Evolutionary conservation across 257 asterid species (phyloP).

Genomic region (Salvia rosmarinus): DNA sequence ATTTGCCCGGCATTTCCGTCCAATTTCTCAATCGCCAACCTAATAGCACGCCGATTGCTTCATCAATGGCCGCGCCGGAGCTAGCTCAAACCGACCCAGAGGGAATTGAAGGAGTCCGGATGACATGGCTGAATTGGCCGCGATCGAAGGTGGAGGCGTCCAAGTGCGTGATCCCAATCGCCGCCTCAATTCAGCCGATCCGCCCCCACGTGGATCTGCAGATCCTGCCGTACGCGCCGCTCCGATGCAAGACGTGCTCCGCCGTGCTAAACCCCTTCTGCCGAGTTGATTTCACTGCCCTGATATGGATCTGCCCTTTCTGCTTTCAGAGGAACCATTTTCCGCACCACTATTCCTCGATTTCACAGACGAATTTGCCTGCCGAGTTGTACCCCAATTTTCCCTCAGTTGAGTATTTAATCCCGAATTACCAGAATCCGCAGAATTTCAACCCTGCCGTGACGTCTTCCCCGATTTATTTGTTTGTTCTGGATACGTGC

Average conservation of each 20-base stretch:
- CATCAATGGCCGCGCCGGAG: conserved; percentile 75
- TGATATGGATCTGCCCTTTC: conserved; percentile 96
- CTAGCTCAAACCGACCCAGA: conserved; percentile 82
- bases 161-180: conserved; percentile 97
- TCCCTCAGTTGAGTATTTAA: conserved; percentile 68
- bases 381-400: conserved; percentile 87
- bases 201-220: conserved; percentile 79
- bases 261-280: conserved; percentile 75
- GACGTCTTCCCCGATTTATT: conserved; percentile 55
- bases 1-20: conserved; percentile 8
- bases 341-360: conserved; percentile 67
- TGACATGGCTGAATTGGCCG: conserved; percentile 96
- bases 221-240: conserved; percentile 71
- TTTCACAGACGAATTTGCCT: conserved; percentile 75
- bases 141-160: conserved; percentile 90
- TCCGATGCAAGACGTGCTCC: conserved; percentile 90
- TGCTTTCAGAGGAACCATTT: conserved; percentile 87
- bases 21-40: conserved; percentile 21
- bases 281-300: conserved; percentile 85
- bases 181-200: conserved; percentile 89
- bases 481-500: conserved; percentile 90
- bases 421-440: conserved; percentile 56
- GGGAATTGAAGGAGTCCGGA: conserved; percentile 90
- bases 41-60: conserved; percentile 30
- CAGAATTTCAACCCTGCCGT: conserved; percentile 48